Conservation (phyloP, 768 basidiomycete species). For the Russula olivacea region DNA sequence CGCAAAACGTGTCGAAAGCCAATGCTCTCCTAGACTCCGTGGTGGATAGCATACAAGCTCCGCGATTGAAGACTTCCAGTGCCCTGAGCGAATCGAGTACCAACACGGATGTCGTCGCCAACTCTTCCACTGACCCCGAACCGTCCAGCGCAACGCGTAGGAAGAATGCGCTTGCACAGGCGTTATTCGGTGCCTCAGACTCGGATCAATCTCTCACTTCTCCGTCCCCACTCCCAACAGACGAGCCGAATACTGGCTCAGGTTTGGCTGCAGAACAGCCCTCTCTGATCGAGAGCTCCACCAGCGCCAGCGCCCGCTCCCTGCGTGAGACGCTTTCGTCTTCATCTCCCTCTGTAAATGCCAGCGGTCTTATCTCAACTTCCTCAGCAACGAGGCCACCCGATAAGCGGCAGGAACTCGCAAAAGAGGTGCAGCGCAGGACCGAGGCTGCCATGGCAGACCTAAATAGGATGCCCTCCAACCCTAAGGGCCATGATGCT, state of each 20-base stretch:
- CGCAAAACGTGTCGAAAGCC: conserved; percentile 53
- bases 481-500: conserved; percentile 30
- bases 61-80: conserved; percentile 23
- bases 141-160: conserved; percentile 43
- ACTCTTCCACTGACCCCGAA: conserved; percentile 35
- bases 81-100: conserved; percentile 1
- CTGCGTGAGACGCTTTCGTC: conserved; percentile 40
- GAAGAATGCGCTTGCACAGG: conserved; percentile 66
- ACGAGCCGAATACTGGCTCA: conserved; percentile 28
- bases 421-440: conserved; percentile 21
- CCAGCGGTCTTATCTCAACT: neutral
- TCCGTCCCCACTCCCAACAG: conserved; percentile 26
- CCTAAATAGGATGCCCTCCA: conserved; percentile 39
- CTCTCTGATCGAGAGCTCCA: conserved; percentile 41
- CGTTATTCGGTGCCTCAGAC: conserved; percentile 56
- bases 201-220: conserved; percentile 32
- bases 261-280: conserved; percentile 53
- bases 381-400: conserved; percentile 3
- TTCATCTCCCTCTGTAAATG: conserved; percentile 9
- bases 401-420: conserved; percentile 21
- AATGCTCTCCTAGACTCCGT: conserved; percentile 62
- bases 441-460: conserved; percentile 36
- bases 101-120: conserved; percentile 26
- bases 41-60: conserved; percentile 43
- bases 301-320: conserved; percentile 38